Percentiles rank a stretch among this genome's conserved stretches.
phyloP scores from a whole-genome alignment of 1,284 basidiomycete genomes.

The Ganoderma resinaceum region DNA sequence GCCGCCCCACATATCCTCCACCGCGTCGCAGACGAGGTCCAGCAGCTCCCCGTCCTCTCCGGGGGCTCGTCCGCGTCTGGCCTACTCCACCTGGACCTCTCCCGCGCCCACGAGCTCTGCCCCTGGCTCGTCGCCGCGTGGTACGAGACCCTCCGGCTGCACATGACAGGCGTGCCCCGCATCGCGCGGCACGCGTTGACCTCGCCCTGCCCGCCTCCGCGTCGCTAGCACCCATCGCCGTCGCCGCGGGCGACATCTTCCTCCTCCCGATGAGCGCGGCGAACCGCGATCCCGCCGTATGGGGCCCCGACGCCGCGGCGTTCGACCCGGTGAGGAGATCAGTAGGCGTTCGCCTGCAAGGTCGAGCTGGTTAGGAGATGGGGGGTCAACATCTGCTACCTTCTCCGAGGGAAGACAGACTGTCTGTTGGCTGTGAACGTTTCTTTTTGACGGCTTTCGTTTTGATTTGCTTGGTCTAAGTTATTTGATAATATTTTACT shows the following conservation, averaged over 20 bases:
- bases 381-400: background rate
- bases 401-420: background rate
- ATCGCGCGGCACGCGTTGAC: background rate
- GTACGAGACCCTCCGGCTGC: background rate
- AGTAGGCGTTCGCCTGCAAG: background rate
- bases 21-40: background rate
- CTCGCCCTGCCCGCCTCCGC: background rate
- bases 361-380: background rate
- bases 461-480: background rate
- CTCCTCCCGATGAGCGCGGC: background rate
- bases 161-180: background rate
- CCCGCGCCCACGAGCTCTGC: background rate
- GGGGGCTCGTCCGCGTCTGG: background rate
- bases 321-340: background rate
- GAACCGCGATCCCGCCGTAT: background rate
- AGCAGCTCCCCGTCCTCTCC: background rate
- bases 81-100: background rate
- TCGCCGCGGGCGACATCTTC: background rate
- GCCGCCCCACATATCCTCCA: background rate
- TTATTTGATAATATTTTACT: background rate
- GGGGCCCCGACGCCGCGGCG: background rate
- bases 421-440: background rate
- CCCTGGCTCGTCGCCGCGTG: background rate
- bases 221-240: background rate
- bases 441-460: background rate